phyloP scores from a whole-genome alignment of 1,284 basidiomycete genomes.

The Sporisorium exsertum region DNA sequence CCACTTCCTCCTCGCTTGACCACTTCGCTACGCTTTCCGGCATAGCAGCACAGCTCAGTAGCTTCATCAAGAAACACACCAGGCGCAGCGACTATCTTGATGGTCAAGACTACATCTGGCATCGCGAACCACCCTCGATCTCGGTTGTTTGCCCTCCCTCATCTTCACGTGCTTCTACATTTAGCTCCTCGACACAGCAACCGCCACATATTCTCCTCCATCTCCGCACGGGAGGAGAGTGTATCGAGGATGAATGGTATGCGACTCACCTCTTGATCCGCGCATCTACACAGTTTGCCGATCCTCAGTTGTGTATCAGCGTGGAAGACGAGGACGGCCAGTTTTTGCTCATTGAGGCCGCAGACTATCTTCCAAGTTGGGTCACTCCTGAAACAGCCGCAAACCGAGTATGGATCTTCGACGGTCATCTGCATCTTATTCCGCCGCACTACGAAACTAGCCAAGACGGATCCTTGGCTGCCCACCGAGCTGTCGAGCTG shows the following conservation, averaged over 20 bases:
- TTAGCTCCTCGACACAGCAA: conserved; percentile 10
- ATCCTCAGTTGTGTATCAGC: conserved; percentile 31
- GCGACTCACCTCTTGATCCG: conserved; percentile 79
- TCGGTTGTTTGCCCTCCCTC: conserved; percentile 25
- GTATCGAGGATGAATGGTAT: conserved; percentile 95
- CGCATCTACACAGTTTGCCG: conserved; percentile 19
- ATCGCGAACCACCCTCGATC: conserved; percentile 59
- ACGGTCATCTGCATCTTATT: conserved; percentile 84
- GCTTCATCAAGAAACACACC: conserved; percentile 4
- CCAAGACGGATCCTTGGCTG: conserved; percentile 73
- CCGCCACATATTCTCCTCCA: conserved; percentile 35
- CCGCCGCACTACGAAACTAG: conserved; percentile 76
- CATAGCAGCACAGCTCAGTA: conserved; percentile 14
- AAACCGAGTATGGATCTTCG: conserved; percentile 93
- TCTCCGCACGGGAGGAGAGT: conserved; percentile 73
- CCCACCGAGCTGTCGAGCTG: conserved; percentile 33
- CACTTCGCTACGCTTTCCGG: conserved; percentile 24
- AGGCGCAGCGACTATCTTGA: conserved; percentile 11
- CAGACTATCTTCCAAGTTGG: conserved; percentile 89
- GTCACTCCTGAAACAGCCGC: conserved; percentile 88
- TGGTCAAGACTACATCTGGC: conserved; percentile 62
- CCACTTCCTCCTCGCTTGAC: conserved; percentile 22
- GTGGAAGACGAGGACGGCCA: conserved; percentile 92
- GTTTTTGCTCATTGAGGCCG: conserved; percentile 95
- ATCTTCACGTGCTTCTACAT: conserved; percentile 5